A percentile compares a stretch with the other conserved stretches of the same genome.
Evolutionary conservation across 495 filamentous ascomycete genomes (phyloP).

Genomic region (Podospora tetraspora): DNA sequence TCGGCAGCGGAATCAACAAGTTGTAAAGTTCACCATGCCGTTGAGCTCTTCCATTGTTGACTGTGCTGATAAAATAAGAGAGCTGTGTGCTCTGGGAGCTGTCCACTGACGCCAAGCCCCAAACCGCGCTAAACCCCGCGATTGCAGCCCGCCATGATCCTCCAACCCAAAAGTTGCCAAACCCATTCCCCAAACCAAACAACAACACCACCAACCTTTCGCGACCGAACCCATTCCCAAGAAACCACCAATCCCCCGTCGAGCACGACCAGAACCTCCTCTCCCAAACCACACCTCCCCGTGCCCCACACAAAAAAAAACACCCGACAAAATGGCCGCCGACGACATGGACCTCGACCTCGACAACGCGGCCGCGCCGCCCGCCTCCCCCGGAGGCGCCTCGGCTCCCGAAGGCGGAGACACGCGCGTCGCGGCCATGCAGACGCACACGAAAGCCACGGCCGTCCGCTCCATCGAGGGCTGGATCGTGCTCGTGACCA

Average conservation of each 20-base stretch:
- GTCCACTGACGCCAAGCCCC: background rate
- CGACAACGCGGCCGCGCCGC: background rate
- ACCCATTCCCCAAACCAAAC: background rate
- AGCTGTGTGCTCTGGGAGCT: background rate
- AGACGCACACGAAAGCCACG: constrained; percentile 73
- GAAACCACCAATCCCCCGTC: background rate
- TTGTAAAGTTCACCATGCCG: background rate
- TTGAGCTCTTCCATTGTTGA: background rate
- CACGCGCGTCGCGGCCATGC: constrained; percentile 58
- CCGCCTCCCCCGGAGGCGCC: constrained; percentile 4
- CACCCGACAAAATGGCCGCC: constrained; percentile 15
- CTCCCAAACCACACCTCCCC: too few relatives aligned
- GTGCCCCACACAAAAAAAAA: background rate
- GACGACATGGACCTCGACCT: constrained; percentile 21
- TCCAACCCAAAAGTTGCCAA: constrained; percentile 1
- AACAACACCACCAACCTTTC: background rate
- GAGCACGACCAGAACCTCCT: background rate
- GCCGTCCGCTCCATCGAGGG: constrained; percentile 98
- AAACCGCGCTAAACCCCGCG: constrained; percentile 1
- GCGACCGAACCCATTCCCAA: background rate
- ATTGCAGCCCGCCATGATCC: background rate
- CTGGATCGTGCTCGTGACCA: constrained; percentile 96
- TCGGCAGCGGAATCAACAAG: background rate
- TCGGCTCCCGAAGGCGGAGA: constrained; percentile 10
- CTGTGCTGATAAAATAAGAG: background rate